Evolutionary conservation across 257 asterid genomes (phyloP), one percentile per base, ranked within the genome.

Genomic region (Salvia rosmarinus): DNA sequence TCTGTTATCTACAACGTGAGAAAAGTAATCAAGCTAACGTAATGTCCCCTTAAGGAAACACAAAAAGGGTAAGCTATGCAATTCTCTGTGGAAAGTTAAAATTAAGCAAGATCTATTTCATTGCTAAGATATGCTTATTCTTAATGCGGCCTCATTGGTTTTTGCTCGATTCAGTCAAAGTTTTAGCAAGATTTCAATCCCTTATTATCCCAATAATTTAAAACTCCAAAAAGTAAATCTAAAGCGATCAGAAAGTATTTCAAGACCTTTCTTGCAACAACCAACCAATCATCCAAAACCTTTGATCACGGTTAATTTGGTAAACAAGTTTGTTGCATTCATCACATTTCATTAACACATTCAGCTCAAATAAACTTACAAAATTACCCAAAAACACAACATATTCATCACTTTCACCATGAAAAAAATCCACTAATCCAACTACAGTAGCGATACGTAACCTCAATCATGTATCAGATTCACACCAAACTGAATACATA

Each of bases 1-100:
- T 83, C 87, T 0, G 83, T 78, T 20, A 94, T 78, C 96, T 93
- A 82, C 75, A 80, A 76, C 1, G 40, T 28, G 20, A 42, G 28
- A 51, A 64, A 19, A 54, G 66, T 7, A 5, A 71, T 72, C 71
- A 60, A 66, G 46, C 50, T 10, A 46, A 28, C 21, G 20, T 30
- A 8, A 25, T 32, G 4, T 60, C n/a, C 19, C 9, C 1, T 32
- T 42, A 46, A 21, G 1, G 67, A 70, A 68, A 69, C 35, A 30
- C 17, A 8, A 20, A 39, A n/a, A 56, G 2, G 11, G 42, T 13
- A 14, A 0, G 0, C 17, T 14, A 37, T n/a, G 50, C 14, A 71
- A 50, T 30, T 43, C 54, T n/a, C 21, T 1, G 10, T n/a, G 23
- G 54, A 47, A 54, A 37, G 16, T 54, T 9, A 30, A 8, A n/a